Evolutionary conservation across 2,329 filamentous ascomycete genomes (phyloP).

Genomic region (Ophiostoma ulmi): DNA sequence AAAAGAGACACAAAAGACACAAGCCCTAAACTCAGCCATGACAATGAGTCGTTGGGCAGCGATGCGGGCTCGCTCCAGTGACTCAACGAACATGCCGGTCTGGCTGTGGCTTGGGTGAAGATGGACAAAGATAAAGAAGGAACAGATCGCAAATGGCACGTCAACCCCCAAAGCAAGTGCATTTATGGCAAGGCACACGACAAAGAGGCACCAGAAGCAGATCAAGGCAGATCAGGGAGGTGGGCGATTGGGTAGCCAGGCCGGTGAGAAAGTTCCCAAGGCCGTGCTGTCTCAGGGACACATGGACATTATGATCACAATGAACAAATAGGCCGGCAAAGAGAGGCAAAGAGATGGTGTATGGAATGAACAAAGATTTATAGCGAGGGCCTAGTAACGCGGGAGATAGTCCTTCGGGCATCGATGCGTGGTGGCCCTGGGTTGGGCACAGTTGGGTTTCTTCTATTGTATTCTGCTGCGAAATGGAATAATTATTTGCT

Average conservation of each 20-base stretch:
- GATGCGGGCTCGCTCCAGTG: constrained; percentile 30
- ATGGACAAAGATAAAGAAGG: not conserved
- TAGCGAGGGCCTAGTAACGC: not conserved
- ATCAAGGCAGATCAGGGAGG: not conserved
- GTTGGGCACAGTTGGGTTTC: constrained; percentile 16
- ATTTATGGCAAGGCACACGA: not conserved
- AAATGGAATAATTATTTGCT: not conserved
- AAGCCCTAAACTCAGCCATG: not conserved
- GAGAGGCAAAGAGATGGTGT: not conserved
- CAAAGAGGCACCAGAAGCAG: not conserved
- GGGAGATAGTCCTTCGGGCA: constrained; percentile 5
- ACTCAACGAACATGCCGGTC: constrained; percentile 29
- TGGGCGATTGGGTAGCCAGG: constrained; percentile 5
- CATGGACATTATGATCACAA: not conserved
- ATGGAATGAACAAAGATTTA: not conserved
- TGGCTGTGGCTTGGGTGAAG: constrained; percentile 25
- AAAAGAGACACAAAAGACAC: not conserved
- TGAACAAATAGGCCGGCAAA: not conserved
- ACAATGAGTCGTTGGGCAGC: constrained; percentile 7
- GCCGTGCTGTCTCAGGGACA: constrained; percentile 2
- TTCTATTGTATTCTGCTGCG: not conserved
- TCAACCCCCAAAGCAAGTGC: not conserved
- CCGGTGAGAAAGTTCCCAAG: not conserved
- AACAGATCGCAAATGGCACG: not conserved
- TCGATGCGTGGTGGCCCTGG: constrained; percentile 17